Evolutionary conservation across 768 basidiomycete genomes (phyloP), one percentile per base, ranked within the genome.

Genomic region (Xerocomellus amylosporus): DNA sequence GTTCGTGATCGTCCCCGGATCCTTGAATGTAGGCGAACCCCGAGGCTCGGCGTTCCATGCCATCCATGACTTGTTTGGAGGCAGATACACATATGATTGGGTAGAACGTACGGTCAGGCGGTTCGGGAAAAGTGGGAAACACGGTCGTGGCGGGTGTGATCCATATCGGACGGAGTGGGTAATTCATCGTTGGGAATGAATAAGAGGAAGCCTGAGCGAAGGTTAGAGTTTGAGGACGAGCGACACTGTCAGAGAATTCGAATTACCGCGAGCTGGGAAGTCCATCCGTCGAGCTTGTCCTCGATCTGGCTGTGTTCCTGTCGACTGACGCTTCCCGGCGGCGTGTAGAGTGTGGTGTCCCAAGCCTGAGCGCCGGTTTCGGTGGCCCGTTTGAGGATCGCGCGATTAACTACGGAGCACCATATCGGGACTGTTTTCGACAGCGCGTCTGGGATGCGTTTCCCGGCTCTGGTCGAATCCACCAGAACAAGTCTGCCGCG

Each of bases 381-480:
- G 8, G 54, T 17, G n/a, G 47, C 24, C 9, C 31, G 58, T 19
- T 51, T 61, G 54, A 67, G 58, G 33, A 82, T 69, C 28, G 82
- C 86, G 47, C 83, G 77, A 64, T 96, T 98, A 57, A 96, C 76
- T 5, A 93, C 90, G 9, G 90, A 77, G 67, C 95, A 96, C 96
- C 96, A 98, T 47, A 95, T 88, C 0, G 95, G 95, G 1, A 98
- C 79, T 0, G 94, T 96, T 57, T 96, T 98, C 2, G 90, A 90
- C 2, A 98, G 77, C 0, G 95, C 93, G 59, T 98, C 96, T 1
- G 96, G 96, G 45, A 96, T 86, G 14, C 93, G 84, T 73, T 98
- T 98, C 9, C 96, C 96, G 22, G 91, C 78, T 22, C 96, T 77
- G 0, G 96, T 97, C 0, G 95, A 97, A 65, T 98, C 96, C 9